phyloP scores from a whole-genome alignment of 257 asterid genomes.

The Solanum corneliomulleri region DNA sequence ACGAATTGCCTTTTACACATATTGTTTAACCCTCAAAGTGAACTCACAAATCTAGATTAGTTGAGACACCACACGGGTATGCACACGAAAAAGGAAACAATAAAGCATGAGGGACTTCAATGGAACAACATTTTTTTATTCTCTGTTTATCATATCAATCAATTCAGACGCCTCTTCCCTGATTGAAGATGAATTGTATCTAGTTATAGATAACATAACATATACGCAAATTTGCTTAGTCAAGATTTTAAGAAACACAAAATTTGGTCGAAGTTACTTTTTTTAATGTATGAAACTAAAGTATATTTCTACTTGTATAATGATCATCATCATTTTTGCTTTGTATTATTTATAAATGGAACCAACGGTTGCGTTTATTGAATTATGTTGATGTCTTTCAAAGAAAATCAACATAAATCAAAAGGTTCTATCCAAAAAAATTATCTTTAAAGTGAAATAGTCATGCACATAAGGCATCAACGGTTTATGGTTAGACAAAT shows the following conservation, averaged over 20 bases:
- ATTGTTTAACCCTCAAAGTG: not conserved
- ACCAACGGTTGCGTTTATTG: not conserved
- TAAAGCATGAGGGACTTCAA: no score
- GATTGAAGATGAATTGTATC: not conserved
- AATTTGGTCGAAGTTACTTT: not conserved
- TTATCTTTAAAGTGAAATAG: no score
- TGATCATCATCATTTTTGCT: not conserved
- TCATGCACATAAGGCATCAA: no score
- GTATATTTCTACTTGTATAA: not conserved
- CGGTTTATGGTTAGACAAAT: no score
- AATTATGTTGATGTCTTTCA: not conserved
- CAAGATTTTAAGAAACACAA: not conserved
- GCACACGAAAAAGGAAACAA: not conserved
- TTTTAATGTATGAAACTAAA: not conserved
- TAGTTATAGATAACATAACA: not conserved
- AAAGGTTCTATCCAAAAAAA: not conserved
- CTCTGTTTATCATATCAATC: no score
- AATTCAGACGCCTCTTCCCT: no score
- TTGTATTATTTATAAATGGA: not conserved
- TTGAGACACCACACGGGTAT: not conserved
- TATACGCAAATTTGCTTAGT: not conserved
- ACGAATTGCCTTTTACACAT: not conserved
- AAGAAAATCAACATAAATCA: not conserved
- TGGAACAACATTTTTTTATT: no score
- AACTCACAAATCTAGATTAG: not conserved